Evolutionary conservation across 2,329 filamentous ascomycete species (phyloP), one percentile per base, ranked within the genome.

Genomic region (Ceratocystis destructans): DNA sequence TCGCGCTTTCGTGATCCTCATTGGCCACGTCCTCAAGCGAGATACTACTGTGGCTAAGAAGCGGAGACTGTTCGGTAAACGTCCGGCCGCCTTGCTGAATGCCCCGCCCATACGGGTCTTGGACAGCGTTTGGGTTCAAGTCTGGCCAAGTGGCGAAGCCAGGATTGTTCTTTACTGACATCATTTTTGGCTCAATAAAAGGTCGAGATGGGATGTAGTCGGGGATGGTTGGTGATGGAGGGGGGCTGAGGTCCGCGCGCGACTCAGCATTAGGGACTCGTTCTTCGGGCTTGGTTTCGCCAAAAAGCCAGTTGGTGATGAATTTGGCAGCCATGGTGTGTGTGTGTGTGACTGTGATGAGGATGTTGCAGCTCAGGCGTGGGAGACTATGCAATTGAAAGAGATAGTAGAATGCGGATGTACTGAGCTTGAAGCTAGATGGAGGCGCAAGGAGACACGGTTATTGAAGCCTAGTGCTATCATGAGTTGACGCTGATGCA

Each of bases 1-100:
- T 53, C 1, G 22, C 17, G 4, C 28, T 20, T 3, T 7, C 25
- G 17, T 22, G 15, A 33, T 59, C 25, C 17, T n/a, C 28, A 8
- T n/a, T 17, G 8, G 15, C 55, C 3, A 37, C 33, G 1, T 17
- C 28, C 12, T 33, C 25, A 5, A 5, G 15, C 17, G 25, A 31
- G 4, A 3, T 15, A 59, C 22, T 44, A 28, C 37, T 28, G 15
- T n/a, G 17, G 59, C 28, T 20, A n/a, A 68, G 59, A n/a, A 68
- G 66, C 48, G 66, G 66, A 8, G 64, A 66, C 64, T 64, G 66
- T 66, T 68, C 64, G 31, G 66, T 68, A 66, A 64, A 64, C 64
- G 45, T 28, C 15, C 61, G 64, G 25, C 31, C 10, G 48, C 41
- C 15, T 20, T 31, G 55, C 15, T 20, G 31, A 8, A 28, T 37